phyloP scores from a whole-genome alignment of 2,329 filamentous ascomycete genomes.

The Acrocalymma vagum region DNA sequence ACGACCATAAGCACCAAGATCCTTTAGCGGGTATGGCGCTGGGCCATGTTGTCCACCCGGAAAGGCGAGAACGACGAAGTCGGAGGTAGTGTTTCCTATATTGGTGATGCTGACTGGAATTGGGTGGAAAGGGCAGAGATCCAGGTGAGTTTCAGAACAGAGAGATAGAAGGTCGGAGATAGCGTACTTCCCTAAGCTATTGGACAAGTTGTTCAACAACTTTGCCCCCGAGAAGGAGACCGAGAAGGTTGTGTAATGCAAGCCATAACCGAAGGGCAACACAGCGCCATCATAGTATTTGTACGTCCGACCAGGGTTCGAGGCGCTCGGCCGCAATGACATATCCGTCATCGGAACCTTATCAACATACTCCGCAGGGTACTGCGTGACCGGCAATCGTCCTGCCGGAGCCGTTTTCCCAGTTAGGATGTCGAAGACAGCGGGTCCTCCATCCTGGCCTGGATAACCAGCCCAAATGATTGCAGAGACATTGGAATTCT shows the following conservation, averaged over 20 bases:
- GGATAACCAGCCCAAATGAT: conserved; percentile 69
- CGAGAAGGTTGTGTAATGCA: conserved; percentile 67
- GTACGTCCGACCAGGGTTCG: conserved; percentile 65
- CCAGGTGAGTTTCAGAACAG: conserved; percentile 51
- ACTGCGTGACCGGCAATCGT: conserved; percentile 65
- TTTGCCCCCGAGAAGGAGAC: no score
- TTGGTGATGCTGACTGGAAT: conserved; percentile 56
- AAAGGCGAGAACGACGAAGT: conserved; percentile 64
- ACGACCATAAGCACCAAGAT: conserved; percentile 60
- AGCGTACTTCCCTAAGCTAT: conserved; percentile 23
- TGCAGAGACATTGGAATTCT: conserved; percentile 58
- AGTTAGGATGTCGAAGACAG: conserved; percentile 63
- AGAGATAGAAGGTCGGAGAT: conserved; percentile 27
- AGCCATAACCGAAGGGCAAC: conserved; percentile 63
- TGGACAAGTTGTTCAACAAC: conserved; percentile 21
- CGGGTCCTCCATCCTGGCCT: conserved; percentile 67
- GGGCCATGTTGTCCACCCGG: conserved; percentile 59
- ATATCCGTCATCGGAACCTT: conserved; percentile 66
- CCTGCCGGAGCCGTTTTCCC: conserved; percentile 63
- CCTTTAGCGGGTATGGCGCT: conserved; percentile 62
- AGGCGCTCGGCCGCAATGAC: conserved; percentile 58
- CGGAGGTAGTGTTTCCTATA: conserved; percentile 55
- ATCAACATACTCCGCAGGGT: conserved; percentile 61
- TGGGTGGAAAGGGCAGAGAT: conserved; percentile 52
- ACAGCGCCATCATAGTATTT: conserved; percentile 65